phyloP scores from a whole-genome alignment of 768 basidiomycete genomes.

The Leccinum ochraceum region DNA sequence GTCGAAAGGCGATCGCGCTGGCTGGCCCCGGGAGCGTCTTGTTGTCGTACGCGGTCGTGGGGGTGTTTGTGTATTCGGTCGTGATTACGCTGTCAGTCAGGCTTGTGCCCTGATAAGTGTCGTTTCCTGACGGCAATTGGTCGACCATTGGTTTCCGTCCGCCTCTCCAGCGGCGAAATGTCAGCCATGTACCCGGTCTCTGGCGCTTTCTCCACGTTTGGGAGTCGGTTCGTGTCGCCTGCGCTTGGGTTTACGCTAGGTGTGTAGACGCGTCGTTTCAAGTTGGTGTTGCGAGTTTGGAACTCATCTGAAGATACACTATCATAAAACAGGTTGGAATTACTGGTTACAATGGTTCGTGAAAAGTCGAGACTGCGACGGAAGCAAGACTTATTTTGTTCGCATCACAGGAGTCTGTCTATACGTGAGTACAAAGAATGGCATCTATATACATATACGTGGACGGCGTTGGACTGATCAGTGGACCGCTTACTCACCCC shows the following conservation, averaged over 20 bases:
- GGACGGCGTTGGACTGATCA: not conserved
- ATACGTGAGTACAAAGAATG: conserved; percentile 34
- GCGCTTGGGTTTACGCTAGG: conserved; percentile 61
- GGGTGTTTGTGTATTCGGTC: conserved; percentile 59
- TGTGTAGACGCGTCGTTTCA: conserved; percentile 15
- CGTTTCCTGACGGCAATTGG: not conserved
- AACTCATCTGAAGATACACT: not conserved
- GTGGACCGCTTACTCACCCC: not conserved
- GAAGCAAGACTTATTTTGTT: not conserved
- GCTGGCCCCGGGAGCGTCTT: conserved; percentile 66
- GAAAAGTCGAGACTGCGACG: not conserved
- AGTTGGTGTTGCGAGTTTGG: not conserved
- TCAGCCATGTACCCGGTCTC: conserved; percentile 62
- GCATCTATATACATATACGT: not conserved
- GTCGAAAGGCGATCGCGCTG: conserved; percentile 46
- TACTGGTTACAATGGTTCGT: conserved; percentile 54
- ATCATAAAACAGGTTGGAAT: conserved; percentile 46
- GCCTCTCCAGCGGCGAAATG: conserved; percentile 59
- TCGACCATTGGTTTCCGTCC: not conserved
- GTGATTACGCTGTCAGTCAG: conserved; percentile 54
- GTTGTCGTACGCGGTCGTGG: conserved; percentile 59
- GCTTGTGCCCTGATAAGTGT: not conserved
- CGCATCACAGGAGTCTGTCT: conserved; percentile 37
- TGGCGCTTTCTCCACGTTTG: conserved; percentile 60
- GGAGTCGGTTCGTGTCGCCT: conserved; percentile 58